A percentile compares a stretch with the other conserved stretches of the same genome.
Evolutionary conservation across 768 basidiomycete species (phyloP).

Genomic region (Mycena sanguinolenta): DNA sequence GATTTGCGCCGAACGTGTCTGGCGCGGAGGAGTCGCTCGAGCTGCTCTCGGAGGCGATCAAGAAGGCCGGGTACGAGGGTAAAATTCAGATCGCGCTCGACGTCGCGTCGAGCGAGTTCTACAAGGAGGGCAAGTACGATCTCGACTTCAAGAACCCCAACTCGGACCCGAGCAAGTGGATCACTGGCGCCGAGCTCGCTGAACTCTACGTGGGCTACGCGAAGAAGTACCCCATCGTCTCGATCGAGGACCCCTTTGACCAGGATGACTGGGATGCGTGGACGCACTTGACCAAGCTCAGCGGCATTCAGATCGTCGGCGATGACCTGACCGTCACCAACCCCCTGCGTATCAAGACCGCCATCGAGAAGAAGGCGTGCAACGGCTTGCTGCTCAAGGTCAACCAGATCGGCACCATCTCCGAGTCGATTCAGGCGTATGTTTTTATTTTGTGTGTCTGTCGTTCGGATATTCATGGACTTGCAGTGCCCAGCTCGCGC

Average conservation of each 20-base stretch:
- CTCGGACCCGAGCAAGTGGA: conserved; percentile 97
- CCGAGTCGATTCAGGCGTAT: conserved; percentile 98
- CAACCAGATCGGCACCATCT: conserved; percentile 99
- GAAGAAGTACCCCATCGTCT: conserved; percentile 96
- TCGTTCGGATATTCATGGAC: conserved; percentile 7
- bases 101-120: conserved; percentile 99
- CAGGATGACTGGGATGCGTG: conserved; percentile 99
- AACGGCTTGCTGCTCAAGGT: conserved; percentile 99
- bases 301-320: conserved; percentile 91
- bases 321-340: conserved; percentile 99
- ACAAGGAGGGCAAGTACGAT: conserved; percentile 99
- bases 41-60: conserved; percentile 94
- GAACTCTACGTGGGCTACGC: conserved; percentile 89
- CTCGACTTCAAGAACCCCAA: conserved; percentile 99
- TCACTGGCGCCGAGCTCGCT: conserved; percentile 92
- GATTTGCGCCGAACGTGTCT: conserved; percentile 98
- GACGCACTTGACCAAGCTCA: conserved; percentile 87
- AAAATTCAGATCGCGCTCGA: conserved; percentile 99
- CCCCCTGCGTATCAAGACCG: conserved; percentile 96
- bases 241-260: conserved; percentile 98
- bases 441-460: conserved; percentile 47
- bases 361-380: conserved; percentile 99
- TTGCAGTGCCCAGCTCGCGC: conserved; percentile 90
- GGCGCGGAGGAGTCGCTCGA: conserved; percentile 98
- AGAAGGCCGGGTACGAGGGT: conserved; percentile 97